Evolutionary conservation across 2,329 filamentous ascomycete species (phyloP).

Genomic region (Verticillium nonalfalfae): DNA sequence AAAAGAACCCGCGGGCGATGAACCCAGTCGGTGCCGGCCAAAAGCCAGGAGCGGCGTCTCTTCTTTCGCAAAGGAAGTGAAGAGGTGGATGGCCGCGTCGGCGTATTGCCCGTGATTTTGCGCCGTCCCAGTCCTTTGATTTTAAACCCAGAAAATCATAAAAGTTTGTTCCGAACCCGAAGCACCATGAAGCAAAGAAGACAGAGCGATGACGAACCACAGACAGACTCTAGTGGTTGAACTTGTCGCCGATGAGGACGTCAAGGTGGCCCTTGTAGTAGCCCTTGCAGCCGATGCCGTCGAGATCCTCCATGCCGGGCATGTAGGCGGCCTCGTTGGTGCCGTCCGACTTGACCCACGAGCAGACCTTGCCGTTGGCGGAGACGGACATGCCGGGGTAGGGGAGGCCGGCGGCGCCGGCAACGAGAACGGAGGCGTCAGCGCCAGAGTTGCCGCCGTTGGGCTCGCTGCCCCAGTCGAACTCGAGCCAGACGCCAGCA

Average conservation of each 20-base stretch:
- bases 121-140: neutral
- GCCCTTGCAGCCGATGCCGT: slow-evolving; percentile 35
- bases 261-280: slow-evolving; percentile 18
- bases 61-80: neutral
- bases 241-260: slow-evolving; percentile 23
- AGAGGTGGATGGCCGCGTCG: neutral
- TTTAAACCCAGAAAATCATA: neutral
- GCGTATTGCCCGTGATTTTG: neutral
- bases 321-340: slow-evolving; percentile 27
- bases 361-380: slow-evolving; percentile 32
- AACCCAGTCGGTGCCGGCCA: neutral
- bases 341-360: slow-evolving; percentile 28
- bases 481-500: slow-evolving; percentile 42
- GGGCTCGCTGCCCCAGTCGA: slow-evolving; percentile 36
- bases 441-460: slow-evolving; percentile 45
- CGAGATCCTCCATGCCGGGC: slow-evolving; percentile 25
- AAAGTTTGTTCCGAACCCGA: neutral
- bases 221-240: neutral
- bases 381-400: slow-evolving; percentile 31
- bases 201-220: neutral
- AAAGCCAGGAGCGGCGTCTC: neutral
- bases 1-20: neutral
- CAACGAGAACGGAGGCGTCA: slow-evolving; percentile 43
- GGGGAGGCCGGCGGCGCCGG: slow-evolving; percentile 21
- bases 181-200: neutral